These are phyloP conservation scores for Eucommia ulmoides DNA, from an alignment of 257 asterid species.

Conservation along the genomic window DNA sequence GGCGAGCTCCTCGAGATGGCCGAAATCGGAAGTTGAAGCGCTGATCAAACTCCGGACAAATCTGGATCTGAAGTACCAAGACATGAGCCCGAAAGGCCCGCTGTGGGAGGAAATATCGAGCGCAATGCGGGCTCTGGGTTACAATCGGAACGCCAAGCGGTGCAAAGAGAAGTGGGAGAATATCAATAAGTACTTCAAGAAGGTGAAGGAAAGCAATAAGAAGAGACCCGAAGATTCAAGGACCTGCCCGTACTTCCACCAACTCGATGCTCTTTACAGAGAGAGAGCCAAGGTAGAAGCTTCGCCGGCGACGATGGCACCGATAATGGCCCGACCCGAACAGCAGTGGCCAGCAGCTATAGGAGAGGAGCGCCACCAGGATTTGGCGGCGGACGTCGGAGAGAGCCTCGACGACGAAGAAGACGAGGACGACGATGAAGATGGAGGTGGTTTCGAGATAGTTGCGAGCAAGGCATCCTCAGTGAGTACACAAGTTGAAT, in stretches of 20 bases:
- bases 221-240: constrained; percentile 76
- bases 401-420: constrained; percentile 25
- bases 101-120: constrained; percentile 87
- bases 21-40: constrained; percentile 78
- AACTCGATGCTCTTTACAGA: constrained; percentile 71
- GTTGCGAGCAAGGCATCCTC: constrained; percentile 49
- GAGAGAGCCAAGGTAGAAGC: constrained; percentile 33
- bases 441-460: constrained; percentile 45
- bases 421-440: constrained; percentile 37
- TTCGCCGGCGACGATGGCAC: constrained; percentile 31
- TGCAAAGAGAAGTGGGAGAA: constrained; percentile 99
- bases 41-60: constrained; percentile 55
- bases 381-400: constrained; percentile 12
- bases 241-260: constrained; percentile 84
- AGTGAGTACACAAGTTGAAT: constrained; percentile 27
- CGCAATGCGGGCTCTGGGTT: constrained; percentile 58
- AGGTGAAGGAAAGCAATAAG: constrained; percentile 81
- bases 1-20: constrained; percentile 75
- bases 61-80: constrained; percentile 68
- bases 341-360: constrained; percentile 69
- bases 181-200: constrained; percentile 87
- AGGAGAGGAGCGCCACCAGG: constrained; percentile 1
- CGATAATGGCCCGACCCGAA: constrained; percentile 90
- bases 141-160: constrained; percentile 64
- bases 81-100: constrained; percentile 84